Evolutionary conservation across 306 rosid genomes (phyloP), one percentile per base, ranked within the genome.

Genomic region (Rosa multiflora): DNA sequence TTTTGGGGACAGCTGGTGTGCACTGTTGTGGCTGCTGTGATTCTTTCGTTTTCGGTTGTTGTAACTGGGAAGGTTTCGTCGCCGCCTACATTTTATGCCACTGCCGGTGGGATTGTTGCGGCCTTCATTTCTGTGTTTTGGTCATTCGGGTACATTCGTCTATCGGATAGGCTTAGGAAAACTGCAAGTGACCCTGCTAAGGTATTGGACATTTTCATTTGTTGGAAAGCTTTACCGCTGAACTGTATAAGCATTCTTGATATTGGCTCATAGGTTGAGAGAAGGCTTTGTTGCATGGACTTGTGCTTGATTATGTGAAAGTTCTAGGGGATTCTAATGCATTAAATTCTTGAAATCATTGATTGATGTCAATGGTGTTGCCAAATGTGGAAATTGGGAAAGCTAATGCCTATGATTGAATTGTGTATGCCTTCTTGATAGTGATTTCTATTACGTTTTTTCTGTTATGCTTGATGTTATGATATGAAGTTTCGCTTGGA

Each of bases 1-100:
- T 91, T 96, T 90, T 96, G 99, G 99, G 97, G 96, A 47, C 97
- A 96, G 86, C 86, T 96, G 42, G 96, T 91, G 14, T 90, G 96
- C 89, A 91, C 99, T 4, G 80, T 89, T 43, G 98, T 93, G 70
- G 87, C 99, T 18, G 97, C 99, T 3, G 99, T 91, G 23, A 96
- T 96, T 80, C 91, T 96, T 55, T 96, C 99, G 18, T 96, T 93
- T 78, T 96, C 99, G 1, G 91, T 91, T 63, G 88, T 91, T 32
- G 20, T 89, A 39, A 91, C 97, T 8, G 99, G 99, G 40, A 93
- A 88, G 84, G 82, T 96, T 74, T 86, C 94, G 0, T 93, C 98
- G 1, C 99, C 98, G 3, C 89, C 90, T 40, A 96, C 99, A 9
- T 93, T 96, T 85, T 96, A 96, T 85, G 89, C 98, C 47, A 96